Conservation (phyloP, 176 grass and related monocot species). For the Miscanthus lutarioriparius region DNA sequence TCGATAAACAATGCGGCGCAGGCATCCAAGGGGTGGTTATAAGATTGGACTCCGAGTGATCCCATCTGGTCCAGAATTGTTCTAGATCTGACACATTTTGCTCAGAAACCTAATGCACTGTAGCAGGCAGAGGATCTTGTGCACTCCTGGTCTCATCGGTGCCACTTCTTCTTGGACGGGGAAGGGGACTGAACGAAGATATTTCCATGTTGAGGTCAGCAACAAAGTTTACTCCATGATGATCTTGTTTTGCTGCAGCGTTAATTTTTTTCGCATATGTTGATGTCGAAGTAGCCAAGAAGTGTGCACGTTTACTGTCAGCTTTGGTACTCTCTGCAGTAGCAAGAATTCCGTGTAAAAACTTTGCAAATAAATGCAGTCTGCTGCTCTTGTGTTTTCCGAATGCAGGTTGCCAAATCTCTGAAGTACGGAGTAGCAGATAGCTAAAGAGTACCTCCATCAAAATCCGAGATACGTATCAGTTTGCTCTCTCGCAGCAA, state of each 20-base stretch:
- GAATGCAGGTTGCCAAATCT: background rate
- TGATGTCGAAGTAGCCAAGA: background rate
- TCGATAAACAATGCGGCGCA: background rate
- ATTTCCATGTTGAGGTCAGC: slow-evolving; percentile 40
- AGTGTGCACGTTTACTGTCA: background rate
- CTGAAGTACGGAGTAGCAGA: background rate
- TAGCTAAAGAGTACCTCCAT: background rate
- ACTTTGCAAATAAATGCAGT: background rate
- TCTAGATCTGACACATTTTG: slow-evolving; percentile 58
- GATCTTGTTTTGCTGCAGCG: background rate
- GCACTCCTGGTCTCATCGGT: background rate
- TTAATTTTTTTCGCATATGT: background rate
- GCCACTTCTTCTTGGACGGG: background rate
- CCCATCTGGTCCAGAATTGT: slow-evolving; percentile 45
- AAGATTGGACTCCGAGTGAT: slow-evolving; percentile 37
- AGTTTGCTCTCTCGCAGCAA: background rate
- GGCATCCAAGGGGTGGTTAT: slow-evolving; percentile 18
- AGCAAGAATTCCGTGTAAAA: background rate
- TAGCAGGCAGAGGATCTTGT: slow-evolving; percentile 1
- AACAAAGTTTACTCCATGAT: background rate
- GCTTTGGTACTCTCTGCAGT: background rate
- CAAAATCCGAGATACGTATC: background rate
- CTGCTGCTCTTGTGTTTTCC: background rate
- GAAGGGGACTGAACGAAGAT: background rate
- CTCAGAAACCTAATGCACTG: slow-evolving; percentile 34